Evolutionary conservation across 2,329 filamentous ascomycete species (phyloP).

Genomic region (Hymenoscyphus scutula): DNA sequence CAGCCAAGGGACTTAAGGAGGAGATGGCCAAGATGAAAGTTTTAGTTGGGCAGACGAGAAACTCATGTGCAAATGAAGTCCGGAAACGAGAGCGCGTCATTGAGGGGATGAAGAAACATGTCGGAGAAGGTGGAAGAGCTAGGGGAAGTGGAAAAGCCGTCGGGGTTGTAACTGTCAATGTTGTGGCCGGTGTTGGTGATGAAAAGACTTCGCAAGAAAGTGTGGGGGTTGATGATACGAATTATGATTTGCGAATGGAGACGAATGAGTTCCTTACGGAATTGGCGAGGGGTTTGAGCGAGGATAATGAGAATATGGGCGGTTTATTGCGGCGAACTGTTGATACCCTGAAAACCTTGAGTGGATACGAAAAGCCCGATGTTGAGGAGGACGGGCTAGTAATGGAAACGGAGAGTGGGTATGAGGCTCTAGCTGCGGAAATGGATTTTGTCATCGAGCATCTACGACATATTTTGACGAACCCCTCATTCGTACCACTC

Average conservation of each 20-base stretch:
- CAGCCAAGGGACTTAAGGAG: constrained; percentile 75
- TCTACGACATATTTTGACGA: constrained; percentile 80
- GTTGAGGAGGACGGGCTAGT: constrained; percentile 32
- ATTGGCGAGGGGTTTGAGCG: constrained; percentile 77
- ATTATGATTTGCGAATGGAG: constrained; percentile 75
- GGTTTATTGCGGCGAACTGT: constrained; percentile 69
- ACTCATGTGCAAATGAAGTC: constrained; percentile 85
- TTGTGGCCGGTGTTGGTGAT: constrained; percentile 54
- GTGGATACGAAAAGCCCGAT: constrained; percentile 49
- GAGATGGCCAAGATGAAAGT: constrained; percentile 77
- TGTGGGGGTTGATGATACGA: constrained; percentile 43
- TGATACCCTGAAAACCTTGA: constrained; percentile 67
- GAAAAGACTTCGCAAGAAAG: constrained; percentile 18
- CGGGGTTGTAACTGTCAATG: constrained; percentile 54
- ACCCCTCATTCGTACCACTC: constrained; percentile 92
- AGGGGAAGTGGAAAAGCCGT: constrained; percentile 55
- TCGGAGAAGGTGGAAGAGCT: constrained; percentile 67
- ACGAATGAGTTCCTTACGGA: constrained; percentile 89
- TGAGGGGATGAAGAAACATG: constrained; percentile 81
- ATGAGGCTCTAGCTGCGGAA: constrained; percentile 68
- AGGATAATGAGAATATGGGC: constrained; percentile 86
- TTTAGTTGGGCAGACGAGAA: constrained; percentile 77
- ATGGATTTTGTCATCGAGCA: constrained; percentile 78
- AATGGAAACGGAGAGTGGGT: constrained; percentile 37
- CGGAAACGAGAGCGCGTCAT: constrained; percentile 88